phyloP scores from a whole-genome alignment of 2,329 filamentous ascomycete genomes.

The Alternaria burnsii region DNA sequence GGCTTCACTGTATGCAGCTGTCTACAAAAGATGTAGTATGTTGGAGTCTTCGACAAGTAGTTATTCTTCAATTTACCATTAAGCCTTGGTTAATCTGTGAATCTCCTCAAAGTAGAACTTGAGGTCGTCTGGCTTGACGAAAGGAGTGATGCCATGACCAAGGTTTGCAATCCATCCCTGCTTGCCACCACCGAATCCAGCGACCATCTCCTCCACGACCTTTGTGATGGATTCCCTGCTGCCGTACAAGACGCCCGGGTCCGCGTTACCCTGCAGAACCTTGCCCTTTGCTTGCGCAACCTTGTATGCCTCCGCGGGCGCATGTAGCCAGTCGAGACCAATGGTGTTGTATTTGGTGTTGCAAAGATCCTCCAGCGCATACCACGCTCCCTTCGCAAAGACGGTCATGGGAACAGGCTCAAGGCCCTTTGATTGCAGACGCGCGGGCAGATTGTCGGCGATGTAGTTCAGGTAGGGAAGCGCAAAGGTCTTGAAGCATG shows the following conservation, averaged over 20 bases:
- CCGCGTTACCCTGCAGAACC: slow-evolving; percentile 93
- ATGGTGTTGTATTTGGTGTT: slow-evolving; percentile 92
- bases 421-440: slow-evolving; percentile 75
- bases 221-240: slow-evolving; percentile 80
- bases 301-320: slow-evolving; percentile 82
- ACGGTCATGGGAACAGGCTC: slow-evolving; percentile 94
- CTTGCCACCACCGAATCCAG: slow-evolving; percentile 82
- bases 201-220: slow-evolving; percentile 85
- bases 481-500: slow-evolving; percentile 83
- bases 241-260: slow-evolving; percentile 92
- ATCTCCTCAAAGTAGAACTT: slow-evolving; percentile 95
- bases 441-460: slow-evolving; percentile 77
- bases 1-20: too few relatives aligned
- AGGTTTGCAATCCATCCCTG: slow-evolving; percentile 97
- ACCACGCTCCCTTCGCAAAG: slow-evolving; percentile 98
- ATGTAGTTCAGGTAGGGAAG: slow-evolving; percentile 89
- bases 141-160: slow-evolving; percentile 93
- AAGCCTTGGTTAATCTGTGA: slow-evolving; percentile 59
- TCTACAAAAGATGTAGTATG: too few relatives aligned
- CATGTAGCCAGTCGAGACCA: slow-evolving; percentile 93
- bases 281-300: slow-evolving; percentile 74
- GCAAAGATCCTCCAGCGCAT: slow-evolving; percentile 87
- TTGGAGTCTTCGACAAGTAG: too few relatives aligned
- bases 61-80: background rate
- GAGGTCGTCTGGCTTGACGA: slow-evolving; percentile 91